Evolutionary conservation across 495 filamentous ascomycete genomes (phyloP).

Genomic region (Hypoxylon trugodes): DNA sequence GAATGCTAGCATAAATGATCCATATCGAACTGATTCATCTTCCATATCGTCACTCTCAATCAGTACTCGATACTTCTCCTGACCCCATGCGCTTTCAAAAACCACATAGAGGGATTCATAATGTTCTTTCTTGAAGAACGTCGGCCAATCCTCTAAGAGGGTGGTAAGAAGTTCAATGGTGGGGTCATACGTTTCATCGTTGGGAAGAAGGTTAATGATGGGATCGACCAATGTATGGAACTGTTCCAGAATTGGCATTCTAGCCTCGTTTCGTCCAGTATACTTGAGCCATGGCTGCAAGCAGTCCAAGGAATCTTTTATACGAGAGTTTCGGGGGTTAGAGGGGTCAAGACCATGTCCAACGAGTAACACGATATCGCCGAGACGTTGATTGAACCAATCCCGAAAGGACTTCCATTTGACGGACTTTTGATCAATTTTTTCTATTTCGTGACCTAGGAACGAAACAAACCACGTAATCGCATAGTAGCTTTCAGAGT

Average conservation of each 20-base stretch:
- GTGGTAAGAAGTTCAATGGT: slow-evolving; percentile 72
- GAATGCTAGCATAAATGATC: slow-evolving; percentile 75
- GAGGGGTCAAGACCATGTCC: slow-evolving; percentile 51
- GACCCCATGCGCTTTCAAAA: slow-evolving; percentile 64
- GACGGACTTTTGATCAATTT: slow-evolving; percentile 64
- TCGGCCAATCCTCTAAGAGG: slow-evolving; percentile 68
- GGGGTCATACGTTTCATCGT: slow-evolving; percentile 62
- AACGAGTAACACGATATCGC: slow-evolving; percentile 61
- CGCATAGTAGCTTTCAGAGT: slow-evolving; percentile 61
- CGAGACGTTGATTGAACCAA: slow-evolving; percentile 55
- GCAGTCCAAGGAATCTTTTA: slow-evolving; percentile 65
- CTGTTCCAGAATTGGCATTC: slow-evolving; percentile 59
- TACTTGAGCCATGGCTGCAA: slow-evolving; percentile 77
- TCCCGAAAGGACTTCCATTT: slow-evolving; percentile 62
- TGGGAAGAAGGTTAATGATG: slow-evolving; percentile 64
- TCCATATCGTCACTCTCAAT: slow-evolving; percentile 65
- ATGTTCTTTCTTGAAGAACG: slow-evolving; percentile 66
- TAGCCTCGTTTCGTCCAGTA: slow-evolving; percentile 66
- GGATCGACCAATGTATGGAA: slow-evolving; percentile 64
- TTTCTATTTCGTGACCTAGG: slow-evolving; percentile 79
- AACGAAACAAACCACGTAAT: slow-evolving; percentile 76
- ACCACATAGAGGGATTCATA: slow-evolving; percentile 63
- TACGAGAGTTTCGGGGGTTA: slow-evolving; percentile 33
- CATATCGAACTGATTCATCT: slow-evolving; percentile 71
- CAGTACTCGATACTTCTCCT: slow-evolving; percentile 60